A percentile compares a stretch with the other conserved stretches of the same genome.
Evolutionary conservation across 23 red algal species (phyloP).

Genomic region (Cyanidioschyzon merolae): DNA sequence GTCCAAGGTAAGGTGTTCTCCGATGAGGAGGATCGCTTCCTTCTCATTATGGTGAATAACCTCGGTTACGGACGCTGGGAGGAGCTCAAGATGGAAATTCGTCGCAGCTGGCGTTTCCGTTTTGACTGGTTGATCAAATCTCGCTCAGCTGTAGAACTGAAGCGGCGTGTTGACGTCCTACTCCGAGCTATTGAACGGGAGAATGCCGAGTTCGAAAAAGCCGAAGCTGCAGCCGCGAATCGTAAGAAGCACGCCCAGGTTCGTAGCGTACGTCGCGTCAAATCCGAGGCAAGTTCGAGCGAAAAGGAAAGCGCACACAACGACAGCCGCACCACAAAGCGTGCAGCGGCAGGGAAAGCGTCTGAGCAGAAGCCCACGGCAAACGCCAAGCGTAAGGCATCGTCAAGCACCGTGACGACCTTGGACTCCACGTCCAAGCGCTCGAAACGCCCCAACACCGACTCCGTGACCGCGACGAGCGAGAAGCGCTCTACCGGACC

Average conservation of each 20-base stretch:
- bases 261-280: not conserved
- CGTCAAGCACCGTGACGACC: not conserved
- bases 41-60: constrained; percentile 74
- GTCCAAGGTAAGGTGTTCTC: constrained; percentile 60
- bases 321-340: too few species aligned
- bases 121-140: constrained; percentile 99
- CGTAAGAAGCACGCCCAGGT: not conserved
- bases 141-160: constrained; percentile 73
- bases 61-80: constrained; percentile 94
- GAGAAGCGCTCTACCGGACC: not conserved
- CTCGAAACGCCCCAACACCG: too few species aligned
- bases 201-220: constrained; percentile 11
- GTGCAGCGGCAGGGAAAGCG: too few species aligned
- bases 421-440: not conserved
- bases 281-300: not conserved
- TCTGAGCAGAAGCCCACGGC: too few species aligned
- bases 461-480: too few species aligned
- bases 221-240: not conserved
- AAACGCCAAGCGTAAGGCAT: not conserved
- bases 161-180: constrained; percentile 74
- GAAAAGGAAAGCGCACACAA: too few species aligned
- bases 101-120: constrained; percentile 75
- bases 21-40: constrained; percentile 93
- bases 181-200: constrained; percentile 69
- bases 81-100: constrained; percentile 76